Evolutionary conservation across 2,329 filamentous ascomycete species (phyloP).

Genomic region (Magnaporthiopsis incrustans): DNA sequence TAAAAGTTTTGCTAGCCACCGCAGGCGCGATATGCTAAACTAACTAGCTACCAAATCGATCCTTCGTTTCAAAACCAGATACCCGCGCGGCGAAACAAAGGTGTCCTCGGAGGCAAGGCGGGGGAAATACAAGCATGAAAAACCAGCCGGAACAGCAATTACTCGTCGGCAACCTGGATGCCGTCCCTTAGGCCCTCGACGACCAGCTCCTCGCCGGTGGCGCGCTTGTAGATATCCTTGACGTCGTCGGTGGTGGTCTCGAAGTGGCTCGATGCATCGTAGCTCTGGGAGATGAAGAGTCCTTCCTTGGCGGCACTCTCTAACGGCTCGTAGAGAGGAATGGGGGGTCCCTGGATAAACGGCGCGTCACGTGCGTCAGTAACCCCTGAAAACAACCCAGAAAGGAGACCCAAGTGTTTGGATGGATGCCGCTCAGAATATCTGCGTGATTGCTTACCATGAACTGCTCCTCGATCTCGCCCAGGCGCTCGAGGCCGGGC

Average conservation of each 20-base stretch:
- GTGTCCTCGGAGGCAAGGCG: background rate
- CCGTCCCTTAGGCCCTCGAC: slow-evolving; percentile 82
- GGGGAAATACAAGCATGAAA: background rate
- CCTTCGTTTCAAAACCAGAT: background rate
- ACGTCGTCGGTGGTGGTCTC: slow-evolving; percentile 90
- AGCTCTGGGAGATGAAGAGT: slow-evolving; percentile 97
- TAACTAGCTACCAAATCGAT: background rate
- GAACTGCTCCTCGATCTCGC: slow-evolving; percentile 93
- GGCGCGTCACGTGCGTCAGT: slow-evolving; percentile 1
- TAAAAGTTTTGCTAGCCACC: no score
- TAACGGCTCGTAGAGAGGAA: slow-evolving; percentile 87
- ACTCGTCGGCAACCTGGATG: slow-evolving; percentile 60
- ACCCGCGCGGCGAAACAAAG: background rate
- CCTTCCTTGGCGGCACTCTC: slow-evolving; percentile 78
- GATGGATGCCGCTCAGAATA: no score
- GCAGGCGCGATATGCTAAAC: background rate
- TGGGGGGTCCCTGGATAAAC: slow-evolving; percentile 58
- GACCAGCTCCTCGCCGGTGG: slow-evolving; percentile 74
- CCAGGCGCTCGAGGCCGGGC: slow-evolving; percentile 84
- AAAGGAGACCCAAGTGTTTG: background rate
- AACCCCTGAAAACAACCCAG: background rate
- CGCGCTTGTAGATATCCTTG: slow-evolving; percentile 82
- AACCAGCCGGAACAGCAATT: background rate
- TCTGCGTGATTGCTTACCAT: slow-evolving; percentile 47
- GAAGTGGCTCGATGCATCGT: slow-evolving; percentile 96